These are phyloP conservation scores for Trametes maxima DNA, from an alignment of 768 basidiomycete genomes.

Conservation along the genomic window DNA sequence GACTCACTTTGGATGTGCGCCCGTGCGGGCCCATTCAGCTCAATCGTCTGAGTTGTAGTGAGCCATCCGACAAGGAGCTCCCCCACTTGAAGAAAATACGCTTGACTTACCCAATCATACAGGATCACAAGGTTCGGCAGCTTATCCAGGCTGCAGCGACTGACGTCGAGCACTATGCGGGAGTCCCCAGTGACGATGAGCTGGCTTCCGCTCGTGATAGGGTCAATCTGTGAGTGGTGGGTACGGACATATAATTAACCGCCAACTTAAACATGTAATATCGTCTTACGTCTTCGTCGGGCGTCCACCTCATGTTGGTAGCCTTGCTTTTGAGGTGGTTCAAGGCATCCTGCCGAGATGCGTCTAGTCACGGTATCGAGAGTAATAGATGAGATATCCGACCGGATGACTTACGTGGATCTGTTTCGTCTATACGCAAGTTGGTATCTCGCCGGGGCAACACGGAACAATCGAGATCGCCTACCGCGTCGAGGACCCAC, in stretches of 20 bases:
- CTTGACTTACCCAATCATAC: slow-evolving; percentile 3
- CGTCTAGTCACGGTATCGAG: no score
- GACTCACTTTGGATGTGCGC: background rate
- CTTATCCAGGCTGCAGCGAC: background rate
- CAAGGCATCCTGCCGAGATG: background rate
- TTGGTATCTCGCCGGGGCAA: background rate
- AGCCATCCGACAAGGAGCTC: background rate
- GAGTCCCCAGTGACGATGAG: slow-evolving; percentile 5
- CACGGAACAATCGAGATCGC: background rate
- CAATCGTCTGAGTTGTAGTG: background rate
- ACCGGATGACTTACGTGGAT: background rate
- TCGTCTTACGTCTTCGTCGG: background rate
- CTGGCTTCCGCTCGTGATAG: slow-evolving; percentile 1
- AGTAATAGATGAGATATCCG: no score
- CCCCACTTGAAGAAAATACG: background rate
- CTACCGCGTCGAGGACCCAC: slow-evolving; percentile 7
- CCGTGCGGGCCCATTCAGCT: background rate
- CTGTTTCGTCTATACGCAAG: background rate
- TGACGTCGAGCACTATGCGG: slow-evolving; percentile 6
- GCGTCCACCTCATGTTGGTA: background rate
- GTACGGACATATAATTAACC: no score
- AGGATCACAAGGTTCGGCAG: slow-evolving; percentile 6
- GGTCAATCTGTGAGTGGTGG: background rate
- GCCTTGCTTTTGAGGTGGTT: background rate
- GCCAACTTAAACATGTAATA: background rate